Base-by-base conservation (phyloP, 2,329 filamentous ascomycete species). In the Fusarium subtropicale region DNA sequence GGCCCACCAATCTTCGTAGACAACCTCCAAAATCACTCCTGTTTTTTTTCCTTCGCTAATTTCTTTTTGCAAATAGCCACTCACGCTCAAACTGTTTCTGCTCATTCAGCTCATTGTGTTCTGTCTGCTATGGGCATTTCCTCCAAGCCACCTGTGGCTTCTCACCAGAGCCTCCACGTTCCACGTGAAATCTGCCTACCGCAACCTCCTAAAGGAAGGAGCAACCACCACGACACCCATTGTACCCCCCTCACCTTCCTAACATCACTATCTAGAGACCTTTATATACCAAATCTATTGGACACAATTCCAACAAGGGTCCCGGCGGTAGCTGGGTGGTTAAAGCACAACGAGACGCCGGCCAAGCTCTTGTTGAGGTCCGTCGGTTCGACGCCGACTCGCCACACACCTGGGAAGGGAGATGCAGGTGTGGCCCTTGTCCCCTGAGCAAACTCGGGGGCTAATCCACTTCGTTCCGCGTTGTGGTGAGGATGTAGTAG, bases 401-500 rank as follows among this genome's bases (percentile, higher is more conserved):
- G 34, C 6, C 24, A 30, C 9, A 7, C 34, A 30, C 20, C 31
- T 51, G 58, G 24, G 31, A 44, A 51, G 58, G 54, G 58, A 52
- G 36, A 9, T 51, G 31, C 58, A 59, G 36, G 41, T 15, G n/a
- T 26, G 22, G 15, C 22, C n/a, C 36, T 63, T 64, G 33, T 30
- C 22, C 44, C 31, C 39, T 46, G 58, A 11, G 50, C 5, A 28
- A 16, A 56, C 60, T 38, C 38, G 10, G 51, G 7, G 58, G 58
- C 34, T 13, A 50, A 56, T 34, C 60, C 22, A 15, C 42, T 64
- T 62, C 57, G 34, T 20, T 48, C 41, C 22, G 28, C 50, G 41
- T 56, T 63, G 48, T n/a, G 33, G 60, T 60, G n/a, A 34, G 58
- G 50, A 56, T 46, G 48, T 64, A 64, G 58, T 64, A 64, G 60